phyloP scores from a whole-genome alignment of 352 stramenopile species.

The Elongisporangium senticosum region DNA sequence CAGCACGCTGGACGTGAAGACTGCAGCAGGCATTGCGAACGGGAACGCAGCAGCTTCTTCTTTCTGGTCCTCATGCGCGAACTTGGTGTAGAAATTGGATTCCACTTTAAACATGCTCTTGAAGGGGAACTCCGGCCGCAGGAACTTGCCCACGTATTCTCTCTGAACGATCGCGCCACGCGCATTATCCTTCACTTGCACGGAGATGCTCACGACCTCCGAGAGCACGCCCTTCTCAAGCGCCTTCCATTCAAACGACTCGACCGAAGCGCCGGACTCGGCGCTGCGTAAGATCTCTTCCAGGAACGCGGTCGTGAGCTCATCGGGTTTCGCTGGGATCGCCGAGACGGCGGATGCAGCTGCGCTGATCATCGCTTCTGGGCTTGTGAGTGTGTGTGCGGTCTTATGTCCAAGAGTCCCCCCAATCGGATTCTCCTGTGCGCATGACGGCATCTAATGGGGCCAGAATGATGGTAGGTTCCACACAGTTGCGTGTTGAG shows the following conservation, averaged over 20 bases:
- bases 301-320: conserved; percentile 56
- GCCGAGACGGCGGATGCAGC: conserved; percentile 1
- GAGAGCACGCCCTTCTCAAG: conserved; percentile 79
- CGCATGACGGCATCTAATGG: background rate
- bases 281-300: conserved; percentile 24
- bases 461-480: background rate
- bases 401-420: background rate
- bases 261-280: conserved; percentile 19
- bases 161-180: background rate
- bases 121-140: conserved; percentile 73
- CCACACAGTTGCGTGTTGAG: background rate
- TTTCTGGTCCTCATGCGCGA: conserved; percentile 6
- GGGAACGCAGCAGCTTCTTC: conserved; percentile 24
- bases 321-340: conserved; percentile 21
- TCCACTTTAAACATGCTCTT: conserved; percentile 79
- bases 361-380: background rate
- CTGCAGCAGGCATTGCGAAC: conserved; percentile 43
- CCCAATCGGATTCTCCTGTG: background rate
- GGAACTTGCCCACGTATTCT: conserved; percentile 68
- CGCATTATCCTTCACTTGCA: conserved; percentile 18
- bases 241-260: conserved; percentile 45
- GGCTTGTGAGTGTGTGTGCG: background rate
- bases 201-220: conserved; percentile 52
- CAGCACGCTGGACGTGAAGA: conserved; percentile 63
- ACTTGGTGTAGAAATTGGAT: conserved; percentile 63